These are phyloP conservation scores for Brettanomyces sp. DNA, from an alignment of 805 yeast genomes.

Conservation along the genomic window DNA sequence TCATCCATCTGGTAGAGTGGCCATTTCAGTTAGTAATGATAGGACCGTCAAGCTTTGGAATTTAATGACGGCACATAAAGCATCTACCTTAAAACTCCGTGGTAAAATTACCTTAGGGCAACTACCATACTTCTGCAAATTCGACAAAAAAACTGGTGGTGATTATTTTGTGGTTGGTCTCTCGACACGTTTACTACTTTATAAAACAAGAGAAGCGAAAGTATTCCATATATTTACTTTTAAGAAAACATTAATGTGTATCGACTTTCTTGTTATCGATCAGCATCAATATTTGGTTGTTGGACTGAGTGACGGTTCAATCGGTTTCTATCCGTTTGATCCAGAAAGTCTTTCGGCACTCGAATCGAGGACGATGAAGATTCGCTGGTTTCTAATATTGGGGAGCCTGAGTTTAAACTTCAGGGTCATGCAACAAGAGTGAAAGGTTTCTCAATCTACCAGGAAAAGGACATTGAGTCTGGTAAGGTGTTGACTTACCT, in stretches of 20 bases:
- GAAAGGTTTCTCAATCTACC: constrained; percentile 59
- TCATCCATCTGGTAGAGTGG: constrained; percentile 85
- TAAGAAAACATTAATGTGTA: constrained; percentile 52
- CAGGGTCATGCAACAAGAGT: constrained; percentile 82
- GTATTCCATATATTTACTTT: constrained; percentile 39
- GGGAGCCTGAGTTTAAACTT: constrained; percentile 46
- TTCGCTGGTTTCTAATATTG: neutral
- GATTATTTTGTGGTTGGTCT: constrained; percentile 69
- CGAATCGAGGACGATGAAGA: constrained; percentile 12
- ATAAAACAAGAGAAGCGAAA: constrained; percentile 54
- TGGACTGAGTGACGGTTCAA: constrained; percentile 65
- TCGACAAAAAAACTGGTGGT: constrained; percentile 43
- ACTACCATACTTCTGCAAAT: constrained; percentile 18
- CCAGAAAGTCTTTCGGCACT: constrained; percentile 14
- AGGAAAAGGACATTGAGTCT: constrained; percentile 18
- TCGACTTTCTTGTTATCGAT: constrained; percentile 41
- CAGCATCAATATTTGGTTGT: constrained; percentile 49
- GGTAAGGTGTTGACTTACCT: constrained; percentile 35
- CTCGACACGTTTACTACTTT: constrained; percentile 53
- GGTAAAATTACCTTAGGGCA: constrained; percentile 61
- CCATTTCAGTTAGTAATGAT: constrained; percentile 83
- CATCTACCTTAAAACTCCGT: constrained; percentile 68
- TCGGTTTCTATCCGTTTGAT: constrained; percentile 45
- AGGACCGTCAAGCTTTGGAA: constrained; percentile 86
- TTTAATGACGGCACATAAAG: constrained; percentile 91